A percentile compares a stretch with the other conserved stretches of the same genome.
Evolutionary conservation across 768 basidiomycete species (phyloP).

Genomic region (Xerocomellus dryophilus): DNA sequence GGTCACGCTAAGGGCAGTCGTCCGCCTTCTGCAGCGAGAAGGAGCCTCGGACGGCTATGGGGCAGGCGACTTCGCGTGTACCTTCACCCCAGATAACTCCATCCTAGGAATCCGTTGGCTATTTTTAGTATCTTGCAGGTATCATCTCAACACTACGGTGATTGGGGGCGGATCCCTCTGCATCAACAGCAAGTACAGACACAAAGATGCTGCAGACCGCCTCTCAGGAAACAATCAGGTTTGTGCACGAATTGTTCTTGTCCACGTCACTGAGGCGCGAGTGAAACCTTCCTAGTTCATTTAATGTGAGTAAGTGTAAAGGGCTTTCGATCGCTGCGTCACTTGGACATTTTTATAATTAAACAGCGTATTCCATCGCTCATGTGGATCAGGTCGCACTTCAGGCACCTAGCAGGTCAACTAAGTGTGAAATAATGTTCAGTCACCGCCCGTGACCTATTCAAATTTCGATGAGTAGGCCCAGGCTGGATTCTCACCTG

Average conservation of each 20-base stretch:
- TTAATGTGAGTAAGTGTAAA: background rate
- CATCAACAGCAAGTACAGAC: conserved; percentile 3
- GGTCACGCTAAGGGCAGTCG: conserved; percentile 4
- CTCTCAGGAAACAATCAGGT: conserved; percentile 7
- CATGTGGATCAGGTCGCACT: conserved; percentile 24
- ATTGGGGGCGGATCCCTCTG: conserved; percentile 10
- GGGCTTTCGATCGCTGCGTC: conserved; percentile 1
- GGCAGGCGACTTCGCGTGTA: conserved; percentile 8
- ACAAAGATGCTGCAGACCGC: background rate
- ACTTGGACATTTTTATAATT: background rate
- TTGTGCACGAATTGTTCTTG: conserved; percentile 3
- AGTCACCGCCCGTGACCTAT: background rate
- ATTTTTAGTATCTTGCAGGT: background rate
- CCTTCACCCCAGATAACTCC: conserved; percentile 8
- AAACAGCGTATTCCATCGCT: conserved; percentile 3
- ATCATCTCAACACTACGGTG: conserved; percentile 8
- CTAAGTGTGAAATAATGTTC: background rate
- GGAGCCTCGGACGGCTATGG: conserved; percentile 6
- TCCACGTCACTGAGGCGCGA: conserved; percentile 8
- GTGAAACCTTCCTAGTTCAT: background rate
- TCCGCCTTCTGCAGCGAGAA: conserved; percentile 16
- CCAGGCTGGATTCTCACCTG: conserved; percentile 12
- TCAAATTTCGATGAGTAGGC: background rate
- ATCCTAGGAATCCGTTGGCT: conserved; percentile 6
- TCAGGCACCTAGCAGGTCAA: conserved; percentile 5